Evolutionary conservation across 805 yeast species (phyloP).

Genomic region (Barnettozyma wickerhamii): DNA sequence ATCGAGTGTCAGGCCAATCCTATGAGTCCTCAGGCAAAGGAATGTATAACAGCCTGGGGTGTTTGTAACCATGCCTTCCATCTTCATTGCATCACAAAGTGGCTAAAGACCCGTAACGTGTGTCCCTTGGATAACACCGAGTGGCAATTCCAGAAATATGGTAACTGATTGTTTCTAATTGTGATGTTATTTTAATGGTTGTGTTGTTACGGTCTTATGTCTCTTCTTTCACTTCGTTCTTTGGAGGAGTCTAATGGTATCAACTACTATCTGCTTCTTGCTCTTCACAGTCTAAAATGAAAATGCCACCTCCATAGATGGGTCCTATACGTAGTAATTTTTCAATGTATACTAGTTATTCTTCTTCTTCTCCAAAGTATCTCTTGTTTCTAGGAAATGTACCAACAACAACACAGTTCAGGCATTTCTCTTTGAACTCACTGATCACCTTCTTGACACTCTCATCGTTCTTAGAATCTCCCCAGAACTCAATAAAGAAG

Average conservation of each 20-base stretch:
- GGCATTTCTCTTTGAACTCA: constrained; percentile 40
- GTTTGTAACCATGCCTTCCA: constrained; percentile 98
- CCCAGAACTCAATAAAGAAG: constrained; percentile 71
- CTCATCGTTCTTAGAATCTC: constrained; percentile 30
- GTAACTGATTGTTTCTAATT: constrained; percentile 38
- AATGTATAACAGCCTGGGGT: constrained; percentile 97
- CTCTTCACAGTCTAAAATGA: no score
- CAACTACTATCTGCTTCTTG: no score
- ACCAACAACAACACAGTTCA: constrained; percentile 57
- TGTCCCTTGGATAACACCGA: constrained; percentile 95
- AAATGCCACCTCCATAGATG: no score
- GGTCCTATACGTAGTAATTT: no score
- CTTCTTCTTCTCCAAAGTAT: constrained; percentile 28
- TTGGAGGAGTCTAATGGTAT: no score
- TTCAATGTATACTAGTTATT: no score
- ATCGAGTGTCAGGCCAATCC: constrained; percentile 91
- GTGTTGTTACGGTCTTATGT: neutral
- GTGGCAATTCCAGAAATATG: constrained; percentile 77
- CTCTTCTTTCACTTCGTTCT: neutral
- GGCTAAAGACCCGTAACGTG: constrained; percentile 92
- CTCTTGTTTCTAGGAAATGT: constrained; percentile 43
- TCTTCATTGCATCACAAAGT: constrained; percentile 90
- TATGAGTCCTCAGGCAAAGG: constrained; percentile 55
- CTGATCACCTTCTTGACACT: constrained; percentile 32
- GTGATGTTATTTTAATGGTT: neutral